Conservation (phyloP, 495 filamentous ascomycete genomes). For the Penicillium coprophilum region DNA sequence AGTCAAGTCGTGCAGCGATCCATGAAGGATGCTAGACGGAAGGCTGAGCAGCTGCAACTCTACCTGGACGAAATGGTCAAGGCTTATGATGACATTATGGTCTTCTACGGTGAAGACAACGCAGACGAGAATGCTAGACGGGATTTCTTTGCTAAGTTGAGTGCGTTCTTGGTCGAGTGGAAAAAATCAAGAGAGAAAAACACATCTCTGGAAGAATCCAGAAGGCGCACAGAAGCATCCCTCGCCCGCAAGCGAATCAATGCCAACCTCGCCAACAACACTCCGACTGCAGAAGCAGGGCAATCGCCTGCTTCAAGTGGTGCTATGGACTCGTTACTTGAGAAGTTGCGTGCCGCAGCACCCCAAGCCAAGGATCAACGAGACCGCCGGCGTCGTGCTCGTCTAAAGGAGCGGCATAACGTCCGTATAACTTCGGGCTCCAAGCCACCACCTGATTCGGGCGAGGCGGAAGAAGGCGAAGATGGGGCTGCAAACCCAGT, state of each 20-base stretch:
- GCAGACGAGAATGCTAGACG: conserved; percentile 89
- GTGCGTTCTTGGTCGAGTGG: conserved; percentile 89
- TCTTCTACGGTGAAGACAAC: conserved; percentile 94
- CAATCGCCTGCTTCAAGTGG: conserved; percentile 76
- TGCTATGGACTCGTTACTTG: conserved; percentile 94
- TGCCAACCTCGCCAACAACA: conserved; percentile 51
- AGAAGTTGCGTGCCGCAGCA: conserved; percentile 91
- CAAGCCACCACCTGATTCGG: conserved; percentile 64
- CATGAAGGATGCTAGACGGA: conserved; percentile 95
- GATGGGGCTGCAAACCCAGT: conserved; percentile 20
- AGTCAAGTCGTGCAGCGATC: conserved; percentile 85
- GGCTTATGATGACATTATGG: conserved; percentile 93
- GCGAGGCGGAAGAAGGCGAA: conserved; percentile 32
- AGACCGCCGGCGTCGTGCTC: conserved; percentile 80
- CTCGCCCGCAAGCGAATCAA: conserved; percentile 87
- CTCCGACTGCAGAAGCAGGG: conserved; percentile 43
- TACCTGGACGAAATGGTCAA: conserved; percentile 91
- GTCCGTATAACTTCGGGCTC: conserved; percentile 88
- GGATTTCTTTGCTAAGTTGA: conserved; percentile 95
- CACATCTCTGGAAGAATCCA: conserved; percentile 73
- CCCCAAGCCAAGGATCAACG: conserved; percentile 84
- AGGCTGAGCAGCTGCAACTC: conserved; percentile 93
- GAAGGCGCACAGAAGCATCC: conserved; percentile 80
- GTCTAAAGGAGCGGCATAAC: conserved; percentile 87
- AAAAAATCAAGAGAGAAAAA: conserved; percentile 96